These are phyloP conservation scores for Vicia villosa DNA, from an alignment of 306 rosid genomes.

Conservation along the genomic window DNA sequence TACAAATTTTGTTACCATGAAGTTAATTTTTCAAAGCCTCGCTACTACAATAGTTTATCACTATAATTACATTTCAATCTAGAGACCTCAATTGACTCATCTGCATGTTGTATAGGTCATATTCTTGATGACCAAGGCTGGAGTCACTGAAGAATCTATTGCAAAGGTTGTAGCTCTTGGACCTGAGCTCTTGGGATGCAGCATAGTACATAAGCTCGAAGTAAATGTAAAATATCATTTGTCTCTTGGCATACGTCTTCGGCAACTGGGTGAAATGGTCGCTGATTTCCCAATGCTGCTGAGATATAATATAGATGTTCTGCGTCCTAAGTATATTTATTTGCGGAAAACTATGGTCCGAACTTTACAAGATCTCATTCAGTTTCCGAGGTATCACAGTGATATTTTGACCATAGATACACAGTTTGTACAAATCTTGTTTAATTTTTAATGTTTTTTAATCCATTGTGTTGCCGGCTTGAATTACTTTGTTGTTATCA, in stretches of 20 bases:
- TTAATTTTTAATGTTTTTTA: not conserved
- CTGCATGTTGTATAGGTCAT: constrained; percentile 60
- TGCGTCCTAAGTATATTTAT: constrained; percentile 81
- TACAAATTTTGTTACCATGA: constrained; percentile 19
- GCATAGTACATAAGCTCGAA: constrained; percentile 79
- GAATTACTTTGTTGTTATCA: constrained; percentile 33
- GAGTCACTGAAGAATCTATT: constrained; percentile 71
- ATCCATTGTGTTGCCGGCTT: constrained; percentile 9
- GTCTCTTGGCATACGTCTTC: constrained; percentile 73
- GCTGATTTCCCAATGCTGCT: constrained; percentile 91
- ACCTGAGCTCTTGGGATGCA: constrained; percentile 91
- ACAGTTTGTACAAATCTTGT: constrained; percentile 11
- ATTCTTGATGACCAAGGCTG: constrained; percentile 87
- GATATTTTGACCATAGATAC: constrained; percentile 15
- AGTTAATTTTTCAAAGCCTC: not conserved
- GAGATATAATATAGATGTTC: constrained; percentile 70
- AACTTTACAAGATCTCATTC: constrained; percentile 74
- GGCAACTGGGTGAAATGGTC: constrained; percentile 78
- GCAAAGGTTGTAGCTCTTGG: constrained; percentile 82
- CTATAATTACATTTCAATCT: constrained; percentile 9
- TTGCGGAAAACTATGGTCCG: constrained; percentile 85
- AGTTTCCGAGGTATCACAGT: constrained; percentile 78
- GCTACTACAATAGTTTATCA: not conserved
- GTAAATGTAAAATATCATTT: constrained; percentile 70
- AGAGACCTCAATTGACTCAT: constrained; percentile 19